phyloP scores from a whole-genome alignment of 2,329 filamentous ascomycete genomes.

The Zalaria obscura region DNA sequence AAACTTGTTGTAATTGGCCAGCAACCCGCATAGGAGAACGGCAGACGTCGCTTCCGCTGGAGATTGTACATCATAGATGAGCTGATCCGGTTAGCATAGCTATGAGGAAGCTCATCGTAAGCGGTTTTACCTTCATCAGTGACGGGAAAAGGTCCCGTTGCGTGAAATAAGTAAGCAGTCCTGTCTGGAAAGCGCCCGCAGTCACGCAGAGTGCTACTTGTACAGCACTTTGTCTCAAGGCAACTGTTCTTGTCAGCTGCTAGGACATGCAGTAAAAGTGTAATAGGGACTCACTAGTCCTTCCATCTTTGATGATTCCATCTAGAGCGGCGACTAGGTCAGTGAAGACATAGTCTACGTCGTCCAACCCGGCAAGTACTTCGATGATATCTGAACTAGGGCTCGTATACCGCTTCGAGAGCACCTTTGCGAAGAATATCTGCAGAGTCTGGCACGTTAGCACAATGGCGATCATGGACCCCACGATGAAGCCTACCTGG shows the following conservation, averaged over 20 bases:
- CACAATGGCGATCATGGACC: not conserved
- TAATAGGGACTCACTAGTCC: slow-evolving; percentile 41
- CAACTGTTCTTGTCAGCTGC: slow-evolving; percentile 36
- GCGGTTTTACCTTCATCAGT: slow-evolving; percentile 67
- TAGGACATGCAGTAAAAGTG: not conserved
- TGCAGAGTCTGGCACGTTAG: slow-evolving; percentile 59
- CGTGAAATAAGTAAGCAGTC: slow-evolving; percentile 85
- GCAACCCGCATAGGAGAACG: slow-evolving; percentile 68
- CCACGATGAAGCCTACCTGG: slow-evolving; percentile 47
- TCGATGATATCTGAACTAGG: slow-evolving; percentile 90
- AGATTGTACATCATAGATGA: slow-evolving; percentile 65
- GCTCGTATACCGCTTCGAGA: slow-evolving; percentile 86
- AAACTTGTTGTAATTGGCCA: slow-evolving; percentile 99
- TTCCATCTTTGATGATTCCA: slow-evolving; percentile 63
- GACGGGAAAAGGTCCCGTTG: slow-evolving; percentile 88
- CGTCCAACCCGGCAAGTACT: slow-evolving; percentile 74
- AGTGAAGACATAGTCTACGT: slow-evolving; percentile 74
- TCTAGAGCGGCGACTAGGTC: slow-evolving; percentile 80
- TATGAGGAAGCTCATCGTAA: not conserved
- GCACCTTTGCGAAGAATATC: slow-evolving; percentile 67
- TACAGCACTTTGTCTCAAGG: slow-evolving; percentile 65
- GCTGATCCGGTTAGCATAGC: slow-evolving; percentile 31
- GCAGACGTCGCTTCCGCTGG: slow-evolving; percentile 49
- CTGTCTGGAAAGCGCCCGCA: slow-evolving; percentile 91
- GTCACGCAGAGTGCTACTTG: slow-evolving; percentile 70